These are phyloP conservation scores for Colletotrichum kahawae DNA, from an alignment of 2,329 filamentous ascomycete species.

Conservation along the genomic window DNA sequence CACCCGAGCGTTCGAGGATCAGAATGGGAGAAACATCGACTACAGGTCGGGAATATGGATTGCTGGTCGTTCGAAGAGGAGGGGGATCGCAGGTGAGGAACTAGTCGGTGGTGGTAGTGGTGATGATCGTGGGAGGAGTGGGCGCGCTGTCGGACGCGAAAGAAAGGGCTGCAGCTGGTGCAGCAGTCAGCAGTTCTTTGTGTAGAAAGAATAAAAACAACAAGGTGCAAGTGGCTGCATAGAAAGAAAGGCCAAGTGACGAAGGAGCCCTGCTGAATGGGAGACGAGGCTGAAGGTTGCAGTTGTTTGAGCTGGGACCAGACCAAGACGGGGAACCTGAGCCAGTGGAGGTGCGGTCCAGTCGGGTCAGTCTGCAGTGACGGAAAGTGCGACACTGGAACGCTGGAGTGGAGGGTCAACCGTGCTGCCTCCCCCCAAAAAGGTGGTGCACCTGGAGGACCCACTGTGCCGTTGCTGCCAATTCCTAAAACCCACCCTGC, in stretches of 20 bases:
- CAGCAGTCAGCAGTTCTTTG: background rate
- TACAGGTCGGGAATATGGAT: background rate
- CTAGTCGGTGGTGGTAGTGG: background rate
- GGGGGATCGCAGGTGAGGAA: background rate
- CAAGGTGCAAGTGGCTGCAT: background rate
- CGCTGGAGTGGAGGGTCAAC: constrained; percentile 8
- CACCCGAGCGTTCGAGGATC: constrained; percentile 16
- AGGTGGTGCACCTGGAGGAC: background rate
- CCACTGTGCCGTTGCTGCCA: background rate
- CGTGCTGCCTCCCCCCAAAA: background rate
- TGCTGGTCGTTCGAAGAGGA: background rate
- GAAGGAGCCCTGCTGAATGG: background rate
- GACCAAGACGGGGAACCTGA: background rate
- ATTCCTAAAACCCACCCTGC: background rate
- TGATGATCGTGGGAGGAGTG: background rate
- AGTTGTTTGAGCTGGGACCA: background rate
- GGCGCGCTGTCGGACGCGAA: background rate
- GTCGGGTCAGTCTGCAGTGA: constrained; percentile 13
- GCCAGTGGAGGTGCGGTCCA: background rate
- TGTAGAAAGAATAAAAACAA: background rate
- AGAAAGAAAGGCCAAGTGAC: background rate
- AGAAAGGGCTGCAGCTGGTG: background rate
- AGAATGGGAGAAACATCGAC: constrained; percentile 12
- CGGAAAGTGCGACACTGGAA: constrained; percentile 16
- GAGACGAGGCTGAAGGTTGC: constrained; percentile 8